Percentiles rank a stretch among this genome's conserved stretches.
These are phyloP conservation scores for Microbotryum intermedium DNA, from an alignment of 1,284 basidiomycete genomes.

Conservation along the genomic window DNA sequence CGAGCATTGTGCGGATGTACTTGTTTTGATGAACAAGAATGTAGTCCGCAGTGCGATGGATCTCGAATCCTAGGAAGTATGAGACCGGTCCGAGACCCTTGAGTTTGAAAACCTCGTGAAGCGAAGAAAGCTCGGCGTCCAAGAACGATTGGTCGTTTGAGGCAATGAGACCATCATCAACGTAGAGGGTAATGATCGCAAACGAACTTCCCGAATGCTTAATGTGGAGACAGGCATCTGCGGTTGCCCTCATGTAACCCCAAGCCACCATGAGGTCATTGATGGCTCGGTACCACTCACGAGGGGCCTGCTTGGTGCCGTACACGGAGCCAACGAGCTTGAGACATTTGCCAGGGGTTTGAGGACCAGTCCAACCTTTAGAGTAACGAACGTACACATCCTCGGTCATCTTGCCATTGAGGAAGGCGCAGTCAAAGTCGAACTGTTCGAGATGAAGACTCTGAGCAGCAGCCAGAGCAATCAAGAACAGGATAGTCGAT, in stretches of 20 bases:
- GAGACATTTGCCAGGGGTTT: not conserved
- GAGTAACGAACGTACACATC: conserved; percentile 5
- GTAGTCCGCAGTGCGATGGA: too few relatives aligned
- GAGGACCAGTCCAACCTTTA: not conserved
- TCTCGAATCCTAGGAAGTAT: too few relatives aligned
- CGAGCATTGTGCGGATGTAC: too few relatives aligned
- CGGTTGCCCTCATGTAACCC: not conserved
- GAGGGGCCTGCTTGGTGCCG: conserved; percentile 1
- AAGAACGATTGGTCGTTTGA: not conserved
- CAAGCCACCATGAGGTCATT: not conserved
- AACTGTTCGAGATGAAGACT: conserved; percentile 5
- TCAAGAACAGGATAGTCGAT: conserved; percentile 4
- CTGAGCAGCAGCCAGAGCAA: not conserved
- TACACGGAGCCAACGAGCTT: not conserved
- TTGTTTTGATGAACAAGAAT: too few relatives aligned
- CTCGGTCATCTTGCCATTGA: conserved; percentile 10
- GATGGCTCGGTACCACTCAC: not conserved
- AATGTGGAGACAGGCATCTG: too few relatives aligned
- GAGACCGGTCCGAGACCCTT: too few relatives aligned
- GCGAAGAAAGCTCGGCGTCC: too few relatives aligned
- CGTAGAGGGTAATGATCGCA: too few relatives aligned
- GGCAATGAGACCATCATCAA: too few relatives aligned
- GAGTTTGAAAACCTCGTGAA: too few relatives aligned
- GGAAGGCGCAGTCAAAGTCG: conserved; percentile 5
- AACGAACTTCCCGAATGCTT: too few relatives aligned